Evolutionary conservation across 331 rosid genomes (phyloP).

Genomic region (Phaseolus coccineus): DNA sequence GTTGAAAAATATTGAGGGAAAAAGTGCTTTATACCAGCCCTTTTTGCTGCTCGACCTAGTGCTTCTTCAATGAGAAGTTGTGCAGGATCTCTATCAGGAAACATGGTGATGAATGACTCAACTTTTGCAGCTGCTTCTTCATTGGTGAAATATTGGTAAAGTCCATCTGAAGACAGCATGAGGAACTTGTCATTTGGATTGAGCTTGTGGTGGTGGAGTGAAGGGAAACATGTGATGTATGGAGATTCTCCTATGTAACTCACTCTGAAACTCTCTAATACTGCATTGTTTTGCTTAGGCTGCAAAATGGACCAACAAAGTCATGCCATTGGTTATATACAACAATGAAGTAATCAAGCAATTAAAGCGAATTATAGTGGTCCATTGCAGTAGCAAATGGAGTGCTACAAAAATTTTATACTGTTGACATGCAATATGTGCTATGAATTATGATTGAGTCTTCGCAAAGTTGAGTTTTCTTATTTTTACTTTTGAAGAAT

Average conservation of each 20-base stretch:
- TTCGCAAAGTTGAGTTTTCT: background rate
- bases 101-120: constrained; percentile 64
- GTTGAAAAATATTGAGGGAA: background rate
- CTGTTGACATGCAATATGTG: background rate
- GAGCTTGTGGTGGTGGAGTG: constrained; percentile 70
- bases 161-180: constrained; percentile 85
- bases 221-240: constrained; percentile 69
- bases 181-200: constrained; percentile 67
- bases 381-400: background rate
- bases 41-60: constrained; percentile 70
- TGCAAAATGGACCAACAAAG: constrained; percentile 50
- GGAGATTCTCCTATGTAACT: constrained; percentile 74
- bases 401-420: background rate
- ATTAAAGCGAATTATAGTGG: background rate
- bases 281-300: constrained; percentile 83
- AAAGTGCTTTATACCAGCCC: constrained; percentile 58
- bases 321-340: background rate
- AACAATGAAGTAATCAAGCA: background rate
- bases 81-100: constrained; percentile 83
- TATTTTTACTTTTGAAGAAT: background rate
- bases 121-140: constrained; percentile 77
- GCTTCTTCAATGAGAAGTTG: constrained; percentile 79
- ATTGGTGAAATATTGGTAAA: constrained; percentile 81
- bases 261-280: constrained; percentile 78
- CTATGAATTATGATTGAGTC: constrained; percentile 21